Evolutionary conservation across 1,284 basidiomycete genomes (phyloP), one percentile per base, ranked within the genome.

Genomic region (Porogramme epimiltina): DNA sequence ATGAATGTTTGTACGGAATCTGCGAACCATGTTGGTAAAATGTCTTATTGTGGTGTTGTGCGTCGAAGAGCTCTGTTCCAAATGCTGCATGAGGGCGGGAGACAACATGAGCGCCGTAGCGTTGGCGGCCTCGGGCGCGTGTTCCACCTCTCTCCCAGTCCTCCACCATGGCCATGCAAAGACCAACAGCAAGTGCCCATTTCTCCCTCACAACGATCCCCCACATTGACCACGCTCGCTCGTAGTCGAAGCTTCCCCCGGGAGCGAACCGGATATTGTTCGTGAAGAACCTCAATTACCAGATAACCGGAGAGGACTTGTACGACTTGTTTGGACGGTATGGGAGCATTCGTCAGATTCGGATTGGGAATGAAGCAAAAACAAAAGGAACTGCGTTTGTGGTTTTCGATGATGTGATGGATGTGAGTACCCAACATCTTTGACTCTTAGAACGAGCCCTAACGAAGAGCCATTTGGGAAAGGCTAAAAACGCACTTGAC

Each of bases 261-360:
- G 90, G 90, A 45, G 90, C 89, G 16, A 93, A 93, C 66, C 83
- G 90, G 44, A 91, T 93, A 51, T 78, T 93, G 39, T 93, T 92
- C 62, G 87, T 93, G 26, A 92, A 92, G 75, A 96, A 96, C 65
- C 75, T 96, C 55, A 96, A 95, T 73, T 99, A 98, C 76, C 89
- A 89, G 70, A 98, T 96, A 62, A 91, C 86, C 39, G 95, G 94
- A 42, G 87, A 94, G 53, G 95, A 98, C 70, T 73, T 98, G 58
- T 98, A 98, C 72, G 96, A 99, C 73, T 80, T 99, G 52, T 99
- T 99, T 67, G 96, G 95, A 49, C 91, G 94, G 57, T 99, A 99
- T 75, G 96, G 96, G 39, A 92, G 92, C 60, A 94, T 99, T 65
- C 87, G 96, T 39, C 96, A 99, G 72, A 89, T 99, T 61, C 85